A percentile compares a stretch with the other conserved stretches of the same genome.
Evolutionary conservation across 768 basidiomycete species (phyloP).

Genomic region (Symmetrospora coprosmae): DNA sequence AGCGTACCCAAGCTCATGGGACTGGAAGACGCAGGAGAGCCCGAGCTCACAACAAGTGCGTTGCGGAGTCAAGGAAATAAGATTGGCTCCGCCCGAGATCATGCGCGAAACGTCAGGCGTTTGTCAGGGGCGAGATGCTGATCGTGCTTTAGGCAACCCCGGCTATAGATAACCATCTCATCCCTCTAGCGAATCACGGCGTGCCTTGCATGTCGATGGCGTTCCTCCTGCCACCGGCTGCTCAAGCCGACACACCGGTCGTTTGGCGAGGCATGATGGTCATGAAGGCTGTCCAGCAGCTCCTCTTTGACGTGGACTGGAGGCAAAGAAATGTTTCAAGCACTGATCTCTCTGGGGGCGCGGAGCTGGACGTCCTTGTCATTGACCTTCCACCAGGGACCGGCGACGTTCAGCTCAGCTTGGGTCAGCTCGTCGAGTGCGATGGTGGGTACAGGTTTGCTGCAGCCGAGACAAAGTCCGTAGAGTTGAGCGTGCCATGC

Average conservation of each 20-base stretch:
- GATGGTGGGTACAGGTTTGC: conserved; percentile 47
- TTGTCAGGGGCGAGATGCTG: too few species aligned
- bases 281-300: conserved; percentile 89
- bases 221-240: conserved; percentile 53
- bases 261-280: conserved; percentile 98
- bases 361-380: conserved; percentile 65
- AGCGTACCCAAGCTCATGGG: conserved; percentile 78
- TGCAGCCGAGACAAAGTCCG: neutral
- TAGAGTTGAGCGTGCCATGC: neutral
- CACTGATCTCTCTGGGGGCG: conserved; percentile 30
- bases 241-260: conserved; percentile 58
- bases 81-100: too few species aligned
- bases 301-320: conserved; percentile 95
- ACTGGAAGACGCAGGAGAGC: conserved; percentile 61
- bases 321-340: conserved; percentile 35
- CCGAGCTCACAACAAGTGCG: conserved; percentile 56
- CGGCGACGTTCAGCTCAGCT: conserved; percentile 81
- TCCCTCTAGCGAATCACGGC: conserved; percentile 75
- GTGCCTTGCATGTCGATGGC: conserved; percentile 95
- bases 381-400: conserved; percentile 96
- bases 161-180: conserved; percentile 53
- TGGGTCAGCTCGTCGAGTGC: conserved; percentile 71
- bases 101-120: too few species aligned
- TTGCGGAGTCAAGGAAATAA: conserved; percentile 1
- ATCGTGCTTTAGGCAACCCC: neutral